These are phyloP conservation scores for Aspergillus kassunensis DNA, from an alignment of 495 filamentous ascomycete species.

Conservation along the genomic window DNA sequence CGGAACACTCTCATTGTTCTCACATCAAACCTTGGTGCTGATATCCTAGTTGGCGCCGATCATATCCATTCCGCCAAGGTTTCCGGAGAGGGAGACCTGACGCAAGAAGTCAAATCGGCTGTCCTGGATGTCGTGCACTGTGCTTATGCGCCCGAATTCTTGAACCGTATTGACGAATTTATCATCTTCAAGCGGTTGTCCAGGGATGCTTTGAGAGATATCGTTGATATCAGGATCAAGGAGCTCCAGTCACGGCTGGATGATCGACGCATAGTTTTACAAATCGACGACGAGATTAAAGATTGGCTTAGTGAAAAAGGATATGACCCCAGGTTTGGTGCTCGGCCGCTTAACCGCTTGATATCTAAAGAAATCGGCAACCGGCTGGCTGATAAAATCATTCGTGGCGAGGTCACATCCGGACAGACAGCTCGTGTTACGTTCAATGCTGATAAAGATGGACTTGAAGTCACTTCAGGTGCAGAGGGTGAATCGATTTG, in stretches of 20 bases:
- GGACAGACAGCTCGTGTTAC: conserved; percentile 68
- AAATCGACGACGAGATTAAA: conserved; percentile 66
- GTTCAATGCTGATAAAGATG: conserved; percentile 48
- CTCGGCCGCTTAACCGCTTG: conserved; percentile 86
- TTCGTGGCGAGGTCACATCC: conserved; percentile 71
- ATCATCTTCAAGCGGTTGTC: conserved; percentile 90
- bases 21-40: conserved; percentile 79
- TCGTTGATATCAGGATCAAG: conserved; percentile 84
- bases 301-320: conserved; percentile 83
- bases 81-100: conserved; percentile 58
- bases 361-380: conserved; percentile 88
- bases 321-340: conserved; percentile 88
- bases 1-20: conserved; percentile 93
- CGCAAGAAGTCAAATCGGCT: conserved; percentile 62
- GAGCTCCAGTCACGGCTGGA: conserved; percentile 82
- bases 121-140: conserved; percentile 85
- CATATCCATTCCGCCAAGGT: conserved; percentile 46
- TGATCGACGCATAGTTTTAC: conserved; percentile 75
- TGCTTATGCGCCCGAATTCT: conserved; percentile 85
- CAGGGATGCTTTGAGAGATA: conserved; percentile 73
- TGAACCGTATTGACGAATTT: conserved; percentile 95
- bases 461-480: conserved; percentile 26
- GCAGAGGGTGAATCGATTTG: conserved; percentile 11
- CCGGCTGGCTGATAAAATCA: conserved; percentile 83
- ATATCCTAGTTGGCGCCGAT: conserved; percentile 45